phyloP scores from a whole-genome alignment of 805 yeast genomes.

The Lachancea cidri region DNA sequence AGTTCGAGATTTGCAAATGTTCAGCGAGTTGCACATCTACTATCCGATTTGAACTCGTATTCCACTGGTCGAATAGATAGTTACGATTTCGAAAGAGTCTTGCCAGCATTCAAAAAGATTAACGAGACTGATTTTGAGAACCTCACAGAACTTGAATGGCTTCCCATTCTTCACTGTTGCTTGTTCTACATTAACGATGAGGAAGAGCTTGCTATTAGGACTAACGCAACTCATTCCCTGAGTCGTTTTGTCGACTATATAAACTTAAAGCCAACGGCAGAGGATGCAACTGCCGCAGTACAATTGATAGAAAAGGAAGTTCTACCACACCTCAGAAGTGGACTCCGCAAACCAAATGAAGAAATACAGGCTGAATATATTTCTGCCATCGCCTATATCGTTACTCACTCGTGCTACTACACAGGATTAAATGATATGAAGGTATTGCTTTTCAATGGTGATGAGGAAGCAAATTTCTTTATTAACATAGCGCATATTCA shows the following conservation, averaged over 20 bases:
- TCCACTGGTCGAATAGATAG: conserved; percentile 58
- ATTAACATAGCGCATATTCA: conserved; percentile 77
- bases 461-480: conserved; percentile 81
- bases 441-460: conserved; percentile 54
- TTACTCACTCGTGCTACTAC: conserved; percentile 40
- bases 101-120: conserved; percentile 59
- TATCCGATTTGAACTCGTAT: conserved; percentile 66
- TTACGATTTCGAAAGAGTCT: conserved; percentile 72
- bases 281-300: conserved; percentile 25
- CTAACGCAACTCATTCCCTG: conserved; percentile 64
- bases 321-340: conserved; percentile 61
- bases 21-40: conserved; percentile 43
- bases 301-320: conserved; percentile 46
- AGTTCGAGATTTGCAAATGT: conserved; percentile 47
- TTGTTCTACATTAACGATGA: conserved; percentile 71
- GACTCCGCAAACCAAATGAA: conserved; percentile 57
- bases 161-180: conserved; percentile 64
- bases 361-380: conserved; percentile 69
- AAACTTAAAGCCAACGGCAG: conserved; percentile 28
- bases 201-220: conserved; percentile 73
- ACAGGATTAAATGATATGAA: conserved; percentile 63
- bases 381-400: conserved; percentile 57
- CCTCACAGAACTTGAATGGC: conserved; percentile 61
- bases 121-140: conserved; percentile 48
- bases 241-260: conserved; percentile 59